Conservation (phyloP, 768 basidiomycete genomes). For the Xanthoconium purpureum region DNA sequence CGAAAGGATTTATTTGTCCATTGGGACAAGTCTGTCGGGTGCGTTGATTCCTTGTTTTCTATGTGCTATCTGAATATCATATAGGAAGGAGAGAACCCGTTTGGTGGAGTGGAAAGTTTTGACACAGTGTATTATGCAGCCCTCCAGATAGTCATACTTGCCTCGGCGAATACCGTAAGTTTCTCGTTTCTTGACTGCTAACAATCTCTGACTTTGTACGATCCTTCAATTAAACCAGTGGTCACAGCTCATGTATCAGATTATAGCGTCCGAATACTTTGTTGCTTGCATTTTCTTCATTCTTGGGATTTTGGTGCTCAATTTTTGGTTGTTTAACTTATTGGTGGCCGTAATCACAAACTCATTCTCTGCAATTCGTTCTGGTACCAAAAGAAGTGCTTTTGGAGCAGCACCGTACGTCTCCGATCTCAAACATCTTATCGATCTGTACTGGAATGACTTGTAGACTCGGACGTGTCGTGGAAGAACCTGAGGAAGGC, state of each 20-base stretch:
- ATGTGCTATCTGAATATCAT: neutral
- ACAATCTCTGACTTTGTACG: neutral
- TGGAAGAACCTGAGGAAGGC: constrained; percentile 62
- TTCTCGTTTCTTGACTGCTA: neutral
- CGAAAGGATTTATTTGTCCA: constrained; percentile 91
- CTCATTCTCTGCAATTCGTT: constrained; percentile 83
- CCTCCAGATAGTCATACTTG: constrained; percentile 82
- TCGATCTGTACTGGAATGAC: neutral
- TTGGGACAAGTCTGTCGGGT: constrained; percentile 81
- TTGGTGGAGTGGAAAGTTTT: constrained; percentile 68
- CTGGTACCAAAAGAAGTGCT: constrained; percentile 85
- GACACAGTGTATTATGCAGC: constrained; percentile 82
- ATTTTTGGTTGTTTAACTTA: constrained; percentile 92
- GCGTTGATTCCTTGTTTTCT: constrained; percentile 11
- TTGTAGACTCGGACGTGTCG: constrained; percentile 36
- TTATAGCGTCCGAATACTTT: constrained; percentile 89
- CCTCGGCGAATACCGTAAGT: constrained; percentile 73
- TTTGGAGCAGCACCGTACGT: constrained; percentile 67
- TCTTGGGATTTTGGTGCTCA: constrained; percentile 76
- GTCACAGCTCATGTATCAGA: constrained; percentile 79
- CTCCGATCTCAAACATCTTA: neutral
- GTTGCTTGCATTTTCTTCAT: constrained; percentile 88
- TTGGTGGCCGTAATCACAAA: constrained; percentile 96
- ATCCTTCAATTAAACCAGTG: constrained; percentile 43
- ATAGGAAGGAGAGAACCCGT: constrained; percentile 67